Percentiles rank a stretch among this genome's conserved stretches.
Evolutionary conservation across 2,329 filamentous ascomycete genomes (phyloP).

Genomic region (Fusarium protoensiforme): DNA sequence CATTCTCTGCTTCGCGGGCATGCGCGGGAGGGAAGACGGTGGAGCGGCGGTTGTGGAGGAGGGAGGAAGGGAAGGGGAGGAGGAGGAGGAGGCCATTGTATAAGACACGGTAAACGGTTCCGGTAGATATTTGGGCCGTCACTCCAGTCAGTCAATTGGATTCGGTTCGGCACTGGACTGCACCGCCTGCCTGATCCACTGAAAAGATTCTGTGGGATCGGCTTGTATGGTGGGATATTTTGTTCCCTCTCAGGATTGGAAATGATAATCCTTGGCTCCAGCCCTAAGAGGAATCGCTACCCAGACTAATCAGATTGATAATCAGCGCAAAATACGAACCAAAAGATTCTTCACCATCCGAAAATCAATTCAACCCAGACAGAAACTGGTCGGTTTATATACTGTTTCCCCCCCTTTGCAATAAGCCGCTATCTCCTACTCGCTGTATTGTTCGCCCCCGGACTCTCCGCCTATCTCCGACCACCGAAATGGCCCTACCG

Average conservation of each 20-base stretch:
- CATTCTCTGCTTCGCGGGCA: constrained; percentile 54
- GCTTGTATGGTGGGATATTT: constrained; percentile 1
- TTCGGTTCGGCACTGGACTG: constrained; percentile 32
- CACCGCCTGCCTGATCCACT: constrained; percentile 13
- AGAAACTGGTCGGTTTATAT: constrained; percentile 4
- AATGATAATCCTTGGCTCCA: background rate
- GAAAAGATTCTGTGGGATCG: background rate
- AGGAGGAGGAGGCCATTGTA: constrained; percentile 12
- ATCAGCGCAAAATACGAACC: background rate
- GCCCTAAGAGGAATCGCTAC: constrained; percentile 3
- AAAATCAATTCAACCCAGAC: background rate
- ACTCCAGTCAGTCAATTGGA: constrained; percentile 7
- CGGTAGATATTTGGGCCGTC: constrained; percentile 32
- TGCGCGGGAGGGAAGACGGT: constrained; percentile 37
- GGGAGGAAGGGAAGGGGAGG: background rate
- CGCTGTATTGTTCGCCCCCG: constrained; percentile 25
- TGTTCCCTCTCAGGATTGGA: background rate
- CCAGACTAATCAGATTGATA: background rate
- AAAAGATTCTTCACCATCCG: background rate
- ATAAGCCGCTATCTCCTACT: constrained; percentile 21
- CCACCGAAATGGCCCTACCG: constrained; percentile 11
- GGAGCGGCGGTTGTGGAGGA: constrained; percentile 23
- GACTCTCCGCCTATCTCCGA: constrained; percentile 28
- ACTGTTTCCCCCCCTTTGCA: background rate
- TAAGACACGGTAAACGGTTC: constrained; percentile 7